A percentile compares a stretch with the other conserved stretches of the same genome.
Conservation (phyloP, 179 eudicot species). For the Nepenthes alata region DNA sequence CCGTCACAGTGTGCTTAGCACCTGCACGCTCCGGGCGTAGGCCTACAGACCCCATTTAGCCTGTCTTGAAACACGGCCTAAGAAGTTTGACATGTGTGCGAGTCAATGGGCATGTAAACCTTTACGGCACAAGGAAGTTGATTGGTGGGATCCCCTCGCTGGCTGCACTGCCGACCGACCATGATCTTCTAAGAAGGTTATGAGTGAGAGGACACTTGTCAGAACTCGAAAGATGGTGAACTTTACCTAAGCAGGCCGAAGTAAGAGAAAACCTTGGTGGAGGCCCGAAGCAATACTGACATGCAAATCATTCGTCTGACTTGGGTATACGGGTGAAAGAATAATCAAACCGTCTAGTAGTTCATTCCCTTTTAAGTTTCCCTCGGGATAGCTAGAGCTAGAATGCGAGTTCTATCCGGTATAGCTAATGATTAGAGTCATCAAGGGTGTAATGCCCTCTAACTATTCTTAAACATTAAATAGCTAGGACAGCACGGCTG, state of each 20-base stretch:
- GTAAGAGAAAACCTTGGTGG: not conserved
- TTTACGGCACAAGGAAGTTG: not conserved
- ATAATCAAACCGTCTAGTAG: not conserved
- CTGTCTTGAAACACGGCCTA: not conserved
- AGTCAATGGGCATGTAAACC: conserved; percentile 1
- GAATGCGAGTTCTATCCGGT: not conserved
- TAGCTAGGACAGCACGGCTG: not conserved
- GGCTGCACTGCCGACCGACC: not conserved
- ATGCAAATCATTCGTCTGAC: not conserved
- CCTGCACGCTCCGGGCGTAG: no score
- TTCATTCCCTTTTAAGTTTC: not conserved
- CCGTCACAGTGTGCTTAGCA: no score
- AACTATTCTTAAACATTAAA: not conserved
- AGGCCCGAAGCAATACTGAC: not conserved
- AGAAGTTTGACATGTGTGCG: conserved; percentile 1
- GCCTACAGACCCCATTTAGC: not conserved
- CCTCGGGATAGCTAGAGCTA: no score
- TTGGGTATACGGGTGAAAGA: not conserved
- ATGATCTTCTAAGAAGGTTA: not conserved
- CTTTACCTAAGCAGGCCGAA: not conserved
- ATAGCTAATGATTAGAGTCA: not conserved
- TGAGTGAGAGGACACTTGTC: not conserved
- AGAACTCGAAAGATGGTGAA: not conserved
- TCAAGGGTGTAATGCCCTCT: no score
- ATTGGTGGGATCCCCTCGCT: no score